Percentiles rank a stretch among this genome's conserved stretches.
These are phyloP conservation scores for Turritis glabra DNA, from an alignment of 345 rosid genomes.

Conservation along the genomic window DNA sequence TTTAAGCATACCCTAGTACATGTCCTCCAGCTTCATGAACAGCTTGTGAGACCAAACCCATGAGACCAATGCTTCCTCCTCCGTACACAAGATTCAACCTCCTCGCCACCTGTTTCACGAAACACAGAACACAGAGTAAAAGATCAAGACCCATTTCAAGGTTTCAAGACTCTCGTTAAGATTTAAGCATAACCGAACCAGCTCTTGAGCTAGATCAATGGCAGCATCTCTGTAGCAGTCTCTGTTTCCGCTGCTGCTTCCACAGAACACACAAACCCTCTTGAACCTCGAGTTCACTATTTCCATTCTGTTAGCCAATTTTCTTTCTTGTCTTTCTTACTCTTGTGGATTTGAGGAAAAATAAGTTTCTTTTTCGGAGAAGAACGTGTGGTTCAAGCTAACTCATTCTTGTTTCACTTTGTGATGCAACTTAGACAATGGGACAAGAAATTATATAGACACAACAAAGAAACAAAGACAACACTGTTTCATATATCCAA, in stretches of 20 bases:
- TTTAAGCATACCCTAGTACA: constrained; percentile 69
- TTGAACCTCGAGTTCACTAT: constrained; percentile 63
- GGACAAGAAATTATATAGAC: constrained; percentile 37
- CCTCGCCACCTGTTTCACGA: constrained; percentile 53
- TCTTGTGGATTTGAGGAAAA: background rate
- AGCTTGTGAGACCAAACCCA: constrained; percentile 90
- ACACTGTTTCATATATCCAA: constrained; percentile 30
- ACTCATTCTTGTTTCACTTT: constrained; percentile 37
- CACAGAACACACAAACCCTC: constrained; percentile 81
- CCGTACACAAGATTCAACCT: constrained; percentile 89
- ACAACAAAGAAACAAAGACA: constrained; percentile 30
- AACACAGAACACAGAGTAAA: background rate
- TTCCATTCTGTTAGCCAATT: constrained; percentile 22
- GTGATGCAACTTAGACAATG: constrained; percentile 36
- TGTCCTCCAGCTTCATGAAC: constrained; percentile 81
- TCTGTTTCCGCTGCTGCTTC: constrained; percentile 86
- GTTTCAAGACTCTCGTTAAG: constrained; percentile 2
- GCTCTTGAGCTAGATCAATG: constrained; percentile 71
- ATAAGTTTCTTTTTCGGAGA: constrained; percentile 3
- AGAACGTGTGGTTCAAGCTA: constrained; percentile 37
- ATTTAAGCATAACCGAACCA: constrained; percentile 42
- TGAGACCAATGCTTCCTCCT: constrained; percentile 92
- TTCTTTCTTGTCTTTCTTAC: background rate
- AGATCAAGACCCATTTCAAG: constrained; percentile 15
- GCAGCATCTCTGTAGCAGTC: constrained; percentile 81